Evolutionary conservation across 495 filamentous ascomycete genomes (phyloP), one percentile per base, ranked within the genome.

Genomic region (Xanthoparmelia taractica): DNA sequence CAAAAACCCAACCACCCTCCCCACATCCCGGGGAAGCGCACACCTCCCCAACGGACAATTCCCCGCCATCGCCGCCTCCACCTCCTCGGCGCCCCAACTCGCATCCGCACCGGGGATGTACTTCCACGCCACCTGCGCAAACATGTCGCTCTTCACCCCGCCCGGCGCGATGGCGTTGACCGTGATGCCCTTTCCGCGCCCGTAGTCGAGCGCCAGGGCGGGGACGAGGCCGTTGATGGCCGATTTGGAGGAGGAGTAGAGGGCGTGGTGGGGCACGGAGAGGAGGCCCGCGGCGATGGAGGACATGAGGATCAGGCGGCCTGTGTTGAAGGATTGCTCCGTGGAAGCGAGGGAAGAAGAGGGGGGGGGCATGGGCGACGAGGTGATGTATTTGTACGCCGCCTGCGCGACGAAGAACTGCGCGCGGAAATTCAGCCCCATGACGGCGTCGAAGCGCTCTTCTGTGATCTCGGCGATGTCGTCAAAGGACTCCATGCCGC

Each of bases 401-500:
- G 88, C 81, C 75, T 89, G 87, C 40, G 86, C 88, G 61, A 93
- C 89, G 75, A 92, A 91, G 79, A 91, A 92, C 74, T 93, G 89
- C 0, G 84, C 89, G 10, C 87, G 80, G 7, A 85, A 84, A 75
- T 93, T 93, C 61, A 92, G 75, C 71, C 82, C 80, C 72, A 93
- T 90, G 58, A 92, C 85, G 55, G 81, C 77, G 73, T 93, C 87
- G 77, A 85, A 91, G 68, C 87, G 85, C 63, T 85, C 86, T 67
- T 86, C 80, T 8, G 87, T 91, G 27, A 91, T 81, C 60, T 92
- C 87, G 64, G 84, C 80, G 58, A 85, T 73, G 0, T 70, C 69
- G 17, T 74, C 74, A 65, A 80, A 80, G 41, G 71, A 72, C 63
- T 78, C 77, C 65, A 82, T 85, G 47, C 86, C 86, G 56, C 75